Conservation (phyloP, 2,329 filamentous ascomycete genomes). For the Davidsoniella neocaledoniae region DNA sequence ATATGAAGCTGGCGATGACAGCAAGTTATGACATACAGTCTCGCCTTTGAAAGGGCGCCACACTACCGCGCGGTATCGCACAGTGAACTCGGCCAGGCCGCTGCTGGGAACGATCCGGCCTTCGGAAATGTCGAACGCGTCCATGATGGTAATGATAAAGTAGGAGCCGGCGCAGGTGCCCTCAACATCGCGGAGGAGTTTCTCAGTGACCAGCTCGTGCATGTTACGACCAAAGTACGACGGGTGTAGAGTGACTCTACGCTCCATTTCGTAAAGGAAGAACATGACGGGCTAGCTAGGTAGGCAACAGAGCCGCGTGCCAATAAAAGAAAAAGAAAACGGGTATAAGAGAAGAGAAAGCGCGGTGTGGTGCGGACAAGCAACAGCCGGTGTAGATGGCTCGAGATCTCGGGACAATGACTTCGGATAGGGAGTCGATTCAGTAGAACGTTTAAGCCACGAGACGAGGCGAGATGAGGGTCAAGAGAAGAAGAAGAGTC, state of each 20-base stretch:
- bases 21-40: conserved; percentile 48
- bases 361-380: no score
- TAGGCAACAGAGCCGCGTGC: background rate
- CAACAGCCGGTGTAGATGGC: no score
- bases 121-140: conserved; percentile 86
- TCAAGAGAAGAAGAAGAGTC: no score
- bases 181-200: conserved; percentile 84
- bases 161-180: conserved; percentile 90
- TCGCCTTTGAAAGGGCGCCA: conserved; percentile 98
- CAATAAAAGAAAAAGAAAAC: background rate
- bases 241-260: conserved; percentile 84
- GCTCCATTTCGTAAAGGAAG: conserved; percentile 94
- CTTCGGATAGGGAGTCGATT: background rate
- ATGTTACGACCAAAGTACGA: conserved; percentile 94
- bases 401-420: background rate
- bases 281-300: conserved; percentile 51
- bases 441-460: no score
- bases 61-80: conserved; percentile 87
- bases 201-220: conserved; percentile 75
- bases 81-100: conserved; percentile 84
- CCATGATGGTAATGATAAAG: conserved; percentile 96
- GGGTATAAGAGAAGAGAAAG: no score
- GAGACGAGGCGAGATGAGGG: no score
- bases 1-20: background rate
- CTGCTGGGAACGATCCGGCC: conserved; percentile 83